Percentiles rank a stretch among this genome's conserved stretches.
Conservation (phyloP, 2,329 filamentous ascomycete species). For the Fusarium aywerte region DNA sequence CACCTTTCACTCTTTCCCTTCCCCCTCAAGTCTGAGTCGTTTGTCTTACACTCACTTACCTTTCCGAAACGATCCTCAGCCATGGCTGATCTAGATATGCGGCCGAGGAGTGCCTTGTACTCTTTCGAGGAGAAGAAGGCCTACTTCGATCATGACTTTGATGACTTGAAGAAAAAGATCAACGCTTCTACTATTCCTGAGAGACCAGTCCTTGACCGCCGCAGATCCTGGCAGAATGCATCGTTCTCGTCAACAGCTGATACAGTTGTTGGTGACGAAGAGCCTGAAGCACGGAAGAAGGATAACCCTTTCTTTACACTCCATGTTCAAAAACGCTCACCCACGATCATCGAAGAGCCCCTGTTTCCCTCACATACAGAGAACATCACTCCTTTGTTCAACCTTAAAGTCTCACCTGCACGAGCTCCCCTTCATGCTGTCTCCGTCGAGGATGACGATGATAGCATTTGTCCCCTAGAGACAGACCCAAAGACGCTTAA, state of each 20-base stretch:
- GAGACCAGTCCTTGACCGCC: not conserved
- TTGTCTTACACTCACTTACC: not conserved
- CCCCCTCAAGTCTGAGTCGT: not conserved
- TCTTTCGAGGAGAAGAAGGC: not conserved
- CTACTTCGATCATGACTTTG: not conserved
- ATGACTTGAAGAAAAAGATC: not conserved
- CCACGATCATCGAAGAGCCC: not conserved
- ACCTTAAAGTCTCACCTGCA: not conserved
- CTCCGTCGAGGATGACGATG: not conserved
- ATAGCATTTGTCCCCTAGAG: slow-evolving; percentile 2
- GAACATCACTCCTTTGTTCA: not conserved
- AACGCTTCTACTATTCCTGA: not conserved
- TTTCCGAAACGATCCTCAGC: not conserved
- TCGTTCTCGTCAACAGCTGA: slow-evolving; percentile 25
- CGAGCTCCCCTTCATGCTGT: not conserved
- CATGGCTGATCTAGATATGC: not conserved
- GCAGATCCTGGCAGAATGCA: slow-evolving; percentile 5
- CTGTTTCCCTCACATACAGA: not conserved
- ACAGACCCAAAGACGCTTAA: not conserved
- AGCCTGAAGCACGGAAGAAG: not conserved
- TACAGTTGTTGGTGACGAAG: slow-evolving; percentile 9
- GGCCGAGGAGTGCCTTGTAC: not conserved
- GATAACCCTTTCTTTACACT: not conserved
- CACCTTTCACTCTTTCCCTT: not conserved
- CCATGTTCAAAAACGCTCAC: not conserved